These are phyloP conservation scores for Parachaetomium inaequale DNA, from an alignment of 495 filamentous ascomycete species.

Conservation along the genomic window DNA sequence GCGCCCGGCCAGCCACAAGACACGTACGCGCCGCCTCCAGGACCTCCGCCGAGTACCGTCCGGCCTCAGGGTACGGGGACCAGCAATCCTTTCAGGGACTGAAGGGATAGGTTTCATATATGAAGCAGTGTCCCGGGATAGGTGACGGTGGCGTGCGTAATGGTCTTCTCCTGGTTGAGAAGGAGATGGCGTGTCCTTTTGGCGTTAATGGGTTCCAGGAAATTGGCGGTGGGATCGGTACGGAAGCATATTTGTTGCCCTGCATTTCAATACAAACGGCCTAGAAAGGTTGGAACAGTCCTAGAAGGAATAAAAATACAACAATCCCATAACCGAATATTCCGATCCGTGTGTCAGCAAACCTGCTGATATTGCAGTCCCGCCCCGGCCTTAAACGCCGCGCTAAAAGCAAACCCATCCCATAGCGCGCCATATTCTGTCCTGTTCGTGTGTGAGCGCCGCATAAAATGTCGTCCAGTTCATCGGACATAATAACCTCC, in stretches of 20 bases:
- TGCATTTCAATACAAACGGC: constrained; percentile 4
- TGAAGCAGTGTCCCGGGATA: not conserved
- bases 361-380: not conserved
- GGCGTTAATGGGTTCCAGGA: not conserved
- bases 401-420: constrained; percentile 10
- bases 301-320: constrained; percentile 1
- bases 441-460: not conserved
- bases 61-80: constrained; percentile 24
- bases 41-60: constrained; percentile 36
- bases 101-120: not conserved
- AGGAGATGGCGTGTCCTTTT: not conserved
- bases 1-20: constrained; percentile 24
- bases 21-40: constrained; percentile 9
- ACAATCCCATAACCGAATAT: not conserved
- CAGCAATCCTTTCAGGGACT: constrained; percentile 27
- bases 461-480: not conserved
- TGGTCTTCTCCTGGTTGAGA: not conserved
- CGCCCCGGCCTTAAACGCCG: constrained; percentile 8
- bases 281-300: not conserved
- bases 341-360: not conserved
- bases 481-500: not conserved
- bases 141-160: not conserved
- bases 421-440: not conserved
- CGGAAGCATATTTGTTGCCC: not conserved
- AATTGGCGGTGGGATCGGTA: not conserved